Percentiles rank a stretch among this genome's conserved stretches.
phyloP scores from a whole-genome alignment of 805 yeast species.

The Ogataea nakhonphanomensis region DNA sequence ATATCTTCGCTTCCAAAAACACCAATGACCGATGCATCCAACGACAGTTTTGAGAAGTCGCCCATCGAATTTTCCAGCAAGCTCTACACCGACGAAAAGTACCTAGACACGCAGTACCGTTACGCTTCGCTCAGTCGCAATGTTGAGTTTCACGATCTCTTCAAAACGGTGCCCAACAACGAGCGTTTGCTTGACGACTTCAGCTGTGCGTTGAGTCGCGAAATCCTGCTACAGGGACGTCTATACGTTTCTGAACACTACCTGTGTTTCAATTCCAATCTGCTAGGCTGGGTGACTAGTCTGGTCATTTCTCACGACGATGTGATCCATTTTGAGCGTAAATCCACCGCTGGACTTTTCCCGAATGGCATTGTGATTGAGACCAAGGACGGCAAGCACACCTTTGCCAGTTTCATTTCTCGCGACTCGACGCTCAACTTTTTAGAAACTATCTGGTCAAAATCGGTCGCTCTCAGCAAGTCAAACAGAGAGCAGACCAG shows the following conservation, averaged over 20 bases:
- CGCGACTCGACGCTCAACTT: slow-evolving; percentile 75
- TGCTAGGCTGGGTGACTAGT: slow-evolving; percentile 89
- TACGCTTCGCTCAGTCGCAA: slow-evolving; percentile 65
- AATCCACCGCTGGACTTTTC: slow-evolving; percentile 81
- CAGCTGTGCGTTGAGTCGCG: slow-evolving; percentile 85
- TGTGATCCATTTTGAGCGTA: slow-evolving; percentile 70
- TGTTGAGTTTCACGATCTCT: slow-evolving; percentile 72
- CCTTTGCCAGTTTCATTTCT: slow-evolving; percentile 83
- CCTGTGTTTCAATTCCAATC: slow-evolving; percentile 80
- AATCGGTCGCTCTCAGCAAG: slow-evolving; percentile 33
- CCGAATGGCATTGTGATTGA: slow-evolving; percentile 83
- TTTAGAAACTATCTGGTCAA: slow-evolving; percentile 67
- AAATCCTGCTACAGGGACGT: slow-evolving; percentile 83
- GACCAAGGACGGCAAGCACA: slow-evolving; percentile 60
- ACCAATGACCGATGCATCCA: slow-evolving; percentile 14
- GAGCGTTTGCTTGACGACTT: slow-evolving; percentile 83
- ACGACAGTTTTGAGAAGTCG: slow-evolving; percentile 16
- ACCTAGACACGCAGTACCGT: slow-evolving; percentile 53
- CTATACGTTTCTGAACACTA: slow-evolving; percentile 74
- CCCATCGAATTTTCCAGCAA: slow-evolving; percentile 33
- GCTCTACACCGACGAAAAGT: slow-evolving; percentile 56
- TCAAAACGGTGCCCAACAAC: slow-evolving; percentile 60
- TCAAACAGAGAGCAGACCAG: slow-evolving; percentile 26
- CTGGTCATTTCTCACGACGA: slow-evolving; percentile 70
- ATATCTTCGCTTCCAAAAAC: slow-evolving; percentile 22